These are phyloP conservation scores for Gracilaria domingensis DNA, from an alignment of 23 red algal genomes.

Conservation along the genomic window DNA sequence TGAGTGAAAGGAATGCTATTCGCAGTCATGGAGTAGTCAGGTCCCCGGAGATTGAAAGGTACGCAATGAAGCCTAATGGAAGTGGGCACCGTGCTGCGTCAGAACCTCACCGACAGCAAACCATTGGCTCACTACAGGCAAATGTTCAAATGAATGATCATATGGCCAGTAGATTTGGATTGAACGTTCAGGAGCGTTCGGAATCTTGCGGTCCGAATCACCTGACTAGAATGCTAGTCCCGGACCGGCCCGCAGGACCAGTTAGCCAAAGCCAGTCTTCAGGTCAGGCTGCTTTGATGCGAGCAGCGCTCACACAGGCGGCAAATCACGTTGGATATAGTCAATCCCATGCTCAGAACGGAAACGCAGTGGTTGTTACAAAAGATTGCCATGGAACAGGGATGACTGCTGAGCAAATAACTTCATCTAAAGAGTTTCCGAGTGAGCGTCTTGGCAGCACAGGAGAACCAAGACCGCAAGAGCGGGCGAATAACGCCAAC, in stretches of 20 bases:
- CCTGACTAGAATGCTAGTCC: not conserved
- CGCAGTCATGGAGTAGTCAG: not conserved
- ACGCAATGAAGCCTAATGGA: not conserved
- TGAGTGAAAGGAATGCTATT: not conserved
- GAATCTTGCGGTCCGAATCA: not conserved
- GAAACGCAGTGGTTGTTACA: not conserved
- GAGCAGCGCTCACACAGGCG: conserved; percentile 3
- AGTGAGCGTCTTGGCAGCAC: not conserved
- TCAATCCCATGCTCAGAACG: not conserved
- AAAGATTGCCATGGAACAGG: not conserved
- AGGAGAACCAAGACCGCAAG: not conserved
- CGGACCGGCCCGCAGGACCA: not conserved
- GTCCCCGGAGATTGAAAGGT: not conserved
- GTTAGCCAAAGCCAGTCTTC: not conserved
- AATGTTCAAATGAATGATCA: not conserved
- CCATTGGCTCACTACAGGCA: not conserved
- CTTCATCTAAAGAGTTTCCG: not conserved
- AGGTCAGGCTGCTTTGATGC: not conserved
- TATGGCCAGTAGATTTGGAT: not conserved
- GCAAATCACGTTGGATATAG: not conserved
- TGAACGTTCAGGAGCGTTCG: not conserved
- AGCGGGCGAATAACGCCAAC: not conserved
- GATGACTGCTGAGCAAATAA: not conserved
- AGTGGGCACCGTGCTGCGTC: not conserved
- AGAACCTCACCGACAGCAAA: not conserved